Conservation (phyloP, 2,329 filamentous ascomycete species). For the Diaporthe australafricana region DNA sequence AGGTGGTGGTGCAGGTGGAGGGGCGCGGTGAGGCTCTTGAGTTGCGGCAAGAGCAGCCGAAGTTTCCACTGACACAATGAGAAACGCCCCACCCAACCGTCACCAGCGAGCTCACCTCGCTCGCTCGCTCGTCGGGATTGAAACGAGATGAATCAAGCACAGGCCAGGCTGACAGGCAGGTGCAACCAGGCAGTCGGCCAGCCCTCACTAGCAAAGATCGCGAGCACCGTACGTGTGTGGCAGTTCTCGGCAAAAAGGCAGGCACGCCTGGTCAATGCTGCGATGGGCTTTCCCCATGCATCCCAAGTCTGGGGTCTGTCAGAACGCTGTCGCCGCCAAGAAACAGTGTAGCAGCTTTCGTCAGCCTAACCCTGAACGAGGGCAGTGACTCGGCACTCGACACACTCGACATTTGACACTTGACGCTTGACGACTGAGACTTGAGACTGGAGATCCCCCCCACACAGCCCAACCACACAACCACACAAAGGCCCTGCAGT, state of each 20-base stretch:
- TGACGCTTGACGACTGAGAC: not conserved
- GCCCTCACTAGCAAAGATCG: not conserved
- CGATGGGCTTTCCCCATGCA: too few species aligned
- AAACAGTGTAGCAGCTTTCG: conserved; percentile 10
- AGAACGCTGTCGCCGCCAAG: conserved; percentile 4
- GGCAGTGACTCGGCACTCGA: not conserved
- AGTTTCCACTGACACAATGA: not conserved
- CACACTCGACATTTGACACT: conserved; percentile 3
- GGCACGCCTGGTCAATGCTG: too few species aligned
- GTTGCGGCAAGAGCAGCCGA: conserved; percentile 8
- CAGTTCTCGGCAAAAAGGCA: too few species aligned
- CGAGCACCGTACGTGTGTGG: too few species aligned
- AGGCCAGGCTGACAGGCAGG: not conserved
- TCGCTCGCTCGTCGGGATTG: not conserved
- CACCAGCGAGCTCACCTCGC: not conserved
- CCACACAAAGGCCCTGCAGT: not conserved
- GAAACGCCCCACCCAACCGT: not conserved
- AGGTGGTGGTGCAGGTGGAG: too few species aligned
- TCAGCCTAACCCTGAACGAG: conserved; percentile 10
- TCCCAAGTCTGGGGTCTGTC: conserved; percentile 15
- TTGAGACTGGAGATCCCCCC: conserved; percentile 8
- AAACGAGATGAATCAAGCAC: not conserved
- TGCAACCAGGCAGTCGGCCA: not conserved
- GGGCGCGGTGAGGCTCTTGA: not conserved
- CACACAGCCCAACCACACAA: not conserved